Base-by-base conservation (phyloP, 148 eudicot species). In the Agrostemma githago region DNA sequence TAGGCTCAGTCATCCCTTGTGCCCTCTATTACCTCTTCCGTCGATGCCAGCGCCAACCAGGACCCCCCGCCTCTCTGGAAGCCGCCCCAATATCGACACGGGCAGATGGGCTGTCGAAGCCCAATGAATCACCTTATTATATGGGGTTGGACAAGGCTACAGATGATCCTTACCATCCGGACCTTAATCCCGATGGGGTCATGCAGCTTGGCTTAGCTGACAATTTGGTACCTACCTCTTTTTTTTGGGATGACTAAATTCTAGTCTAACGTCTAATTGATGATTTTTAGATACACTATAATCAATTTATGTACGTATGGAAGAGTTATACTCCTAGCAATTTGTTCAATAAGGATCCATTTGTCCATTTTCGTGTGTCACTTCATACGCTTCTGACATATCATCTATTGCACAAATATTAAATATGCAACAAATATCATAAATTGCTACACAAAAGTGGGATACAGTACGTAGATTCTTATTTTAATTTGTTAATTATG, bases 191-290 rank as follows among this genome's bases (percentile, higher is more conserved):
- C 10, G 34, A 8, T 62, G 66, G 66, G 15, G 66, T 62, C 11
- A 62, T 62, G 66, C 66, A 62, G 15, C 66, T 62, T 26, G 66
- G 66, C n/a, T 62, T 62, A 21, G 66, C 66, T 34, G 66, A 62
- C 34, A 62, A 62, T 62, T 62, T 62, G 66, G 66, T 62, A 62
- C 26, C 7, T 62, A 62, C 26, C 7, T 6, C 21, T 60, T 17
- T 60, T 20, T 51, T 51, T 51, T 3, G 16, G 34, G 34, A 26
- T 1, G 34, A 26, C 34, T 26, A 26, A 0, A 26, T 26, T 26
- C 34, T 26, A 26, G 34, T 26, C 34, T 26, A 26, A 26, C 34
- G 34, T 26, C 34, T 26, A 26, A 26, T 26, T 26, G 34, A 26
- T 26, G 34, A 26, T 26, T 26, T 26, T 26, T 26, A 26, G 34